phyloP scores from a whole-genome alignment of 257 asterid species.

The Verbascum thapsus region DNA sequence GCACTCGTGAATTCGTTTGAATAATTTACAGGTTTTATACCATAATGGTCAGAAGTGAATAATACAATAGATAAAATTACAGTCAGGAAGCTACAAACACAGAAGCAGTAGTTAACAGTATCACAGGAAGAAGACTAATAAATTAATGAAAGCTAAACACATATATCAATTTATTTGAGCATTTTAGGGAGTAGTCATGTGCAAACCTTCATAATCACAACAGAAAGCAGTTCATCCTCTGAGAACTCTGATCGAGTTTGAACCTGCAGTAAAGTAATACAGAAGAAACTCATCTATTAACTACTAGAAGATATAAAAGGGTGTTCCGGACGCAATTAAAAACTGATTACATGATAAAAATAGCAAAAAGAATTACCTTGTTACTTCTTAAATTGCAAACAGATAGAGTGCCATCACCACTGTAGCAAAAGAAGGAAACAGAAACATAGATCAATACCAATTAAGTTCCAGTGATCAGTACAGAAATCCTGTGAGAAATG shows the following conservation, averaged over 20 bases:
- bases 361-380: constrained; percentile 53
- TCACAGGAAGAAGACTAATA: constrained; percentile 16
- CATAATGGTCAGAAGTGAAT: not conserved
- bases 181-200: constrained; percentile 5
- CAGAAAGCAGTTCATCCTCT: constrained; percentile 93
- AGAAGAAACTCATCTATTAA: constrained; percentile 12
- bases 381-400: constrained; percentile 93
- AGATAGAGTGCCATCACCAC: constrained; percentile 94
- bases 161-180: not conserved
- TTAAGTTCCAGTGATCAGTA: constrained; percentile 5
- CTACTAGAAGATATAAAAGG: constrained; percentile 7
- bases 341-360: constrained; percentile 18
- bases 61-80: constrained; percentile 6
- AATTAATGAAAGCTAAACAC: not conserved
- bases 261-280: constrained; percentile 46
- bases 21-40: too few species aligned
- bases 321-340: constrained; percentile 14
- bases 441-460: not conserved
- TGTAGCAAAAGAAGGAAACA: constrained; percentile 34
- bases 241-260: constrained; percentile 92
- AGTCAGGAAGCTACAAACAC: constrained; percentile 10
- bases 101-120: not conserved
- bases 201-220: constrained; percentile 90
- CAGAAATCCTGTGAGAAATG: not conserved
- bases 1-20: too few species aligned